A percentile compares a stretch with the other conserved stretches of the same genome.
phyloP scores from a whole-genome alignment of 129 eudicot genomes.

The Escallonia herrerae region DNA sequence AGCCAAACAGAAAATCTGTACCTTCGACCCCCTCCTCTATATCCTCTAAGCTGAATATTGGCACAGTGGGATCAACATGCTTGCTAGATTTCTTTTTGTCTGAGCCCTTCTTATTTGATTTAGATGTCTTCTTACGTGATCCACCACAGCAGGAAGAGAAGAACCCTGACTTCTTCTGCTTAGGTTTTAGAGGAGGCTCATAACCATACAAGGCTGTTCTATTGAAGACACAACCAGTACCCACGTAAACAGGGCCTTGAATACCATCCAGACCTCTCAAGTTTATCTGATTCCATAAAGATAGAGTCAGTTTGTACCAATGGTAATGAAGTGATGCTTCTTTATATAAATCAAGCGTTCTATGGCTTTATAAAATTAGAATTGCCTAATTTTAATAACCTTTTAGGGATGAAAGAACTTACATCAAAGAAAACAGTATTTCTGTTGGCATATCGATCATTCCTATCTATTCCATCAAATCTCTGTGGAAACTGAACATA shows the following conservation, averaged over 20 bases:
- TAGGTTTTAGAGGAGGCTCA: constrained; percentile 96
- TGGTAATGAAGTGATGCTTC: too few species aligned
- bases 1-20: constrained; percentile 14
- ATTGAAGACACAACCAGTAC: constrained; percentile 98
- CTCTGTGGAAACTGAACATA: constrained; percentile 99
- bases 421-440: constrained; percentile 99
- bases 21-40: constrained; percentile 99
- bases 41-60: constrained; percentile 89
- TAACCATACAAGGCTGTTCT: constrained; percentile 99
- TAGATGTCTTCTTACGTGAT: constrained; percentile 62
- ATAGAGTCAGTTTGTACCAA: background rate
- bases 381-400: too few species aligned
- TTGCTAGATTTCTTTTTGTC: constrained; percentile 95
- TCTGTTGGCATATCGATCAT: constrained; percentile 96
- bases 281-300: constrained; percentile 58
- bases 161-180: constrained; percentile 73
- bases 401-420: constrained; percentile 29
- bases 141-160: constrained; percentile 83
- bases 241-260: constrained; percentile 99
- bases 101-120: constrained; percentile 80
- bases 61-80: constrained; percentile 92
- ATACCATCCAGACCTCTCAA: constrained; percentile 99
- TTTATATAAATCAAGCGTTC: too few species aligned
- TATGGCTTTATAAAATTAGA: too few species aligned
- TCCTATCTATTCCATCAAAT: constrained; percentile 95